A percentile compares a stretch with the other conserved stretches of the same genome.
Conservation (phyloP, 768 basidiomycete species). For the Tylopilus subfusipes region DNA sequence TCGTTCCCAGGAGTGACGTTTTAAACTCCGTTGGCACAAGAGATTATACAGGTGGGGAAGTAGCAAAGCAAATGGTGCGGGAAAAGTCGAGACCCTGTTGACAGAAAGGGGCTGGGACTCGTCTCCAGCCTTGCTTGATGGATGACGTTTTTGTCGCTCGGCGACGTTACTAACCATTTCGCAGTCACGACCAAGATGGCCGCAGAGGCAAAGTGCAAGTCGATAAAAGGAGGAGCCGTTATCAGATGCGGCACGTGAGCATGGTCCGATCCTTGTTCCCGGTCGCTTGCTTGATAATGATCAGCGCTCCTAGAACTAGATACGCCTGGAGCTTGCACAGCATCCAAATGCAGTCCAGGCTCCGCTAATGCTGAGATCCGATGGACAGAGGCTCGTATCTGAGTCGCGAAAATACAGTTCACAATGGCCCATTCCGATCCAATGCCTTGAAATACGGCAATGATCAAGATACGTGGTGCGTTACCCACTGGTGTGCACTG, state of each 20-base stretch:
- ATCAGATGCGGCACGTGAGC: not conserved
- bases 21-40: not conserved
- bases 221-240: no score
- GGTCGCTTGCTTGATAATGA: not conserved
- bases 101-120: no score
- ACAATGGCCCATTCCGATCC: not conserved
- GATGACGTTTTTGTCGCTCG: no score
- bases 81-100: not conserved
- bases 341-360: not conserved
- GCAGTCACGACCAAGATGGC: no score
- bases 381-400: no score
- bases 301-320: no score
- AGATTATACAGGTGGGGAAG: not conserved
- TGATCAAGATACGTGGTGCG: not conserved
- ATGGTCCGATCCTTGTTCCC: no score
- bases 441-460: not conserved
- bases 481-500: not conserved
- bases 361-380: no score
- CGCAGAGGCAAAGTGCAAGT: no score
- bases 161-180: no score
- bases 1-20: not conserved
- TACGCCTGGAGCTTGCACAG: not conserved
- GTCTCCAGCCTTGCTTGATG: no score
- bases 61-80: not conserved
- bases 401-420: not conserved